A percentile compares a stretch with the other conserved stretches of the same genome.
Conservation (phyloP, 441 rosid genomes). For the Aleurites moluccanus region DNA sequence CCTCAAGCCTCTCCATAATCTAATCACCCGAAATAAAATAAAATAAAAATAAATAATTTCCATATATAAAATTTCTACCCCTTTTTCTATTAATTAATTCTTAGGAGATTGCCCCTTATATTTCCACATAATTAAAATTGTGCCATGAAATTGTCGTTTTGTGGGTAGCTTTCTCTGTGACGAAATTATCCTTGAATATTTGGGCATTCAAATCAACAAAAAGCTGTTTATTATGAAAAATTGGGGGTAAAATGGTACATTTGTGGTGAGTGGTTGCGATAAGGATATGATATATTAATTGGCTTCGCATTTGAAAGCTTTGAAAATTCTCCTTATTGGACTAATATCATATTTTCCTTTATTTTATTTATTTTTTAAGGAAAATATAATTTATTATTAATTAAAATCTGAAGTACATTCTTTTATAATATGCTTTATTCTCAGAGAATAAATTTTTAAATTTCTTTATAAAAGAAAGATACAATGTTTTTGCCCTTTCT, state of each 20-base stretch:
- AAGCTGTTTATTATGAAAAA: neutral
- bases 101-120: constrained; percentile 1
- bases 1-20: constrained; percentile 1
- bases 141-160: neutral
- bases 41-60: neutral
- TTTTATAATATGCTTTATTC: neutral
- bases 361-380: no score
- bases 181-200: neutral
- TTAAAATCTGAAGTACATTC: no score
- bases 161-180: neutral
- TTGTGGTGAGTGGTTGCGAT: neutral
- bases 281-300: constrained; percentile 10
- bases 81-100: no score
- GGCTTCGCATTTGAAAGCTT: constrained; percentile 1
- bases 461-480: no score
- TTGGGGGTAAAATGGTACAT: constrained; percentile 4
- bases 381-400: no score
- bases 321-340: neutral
- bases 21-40: constrained; percentile 13
- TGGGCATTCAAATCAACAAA: neutral
- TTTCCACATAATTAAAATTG: neutral
- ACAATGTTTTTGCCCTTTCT: no score
- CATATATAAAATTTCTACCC: no score
- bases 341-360: neutral
- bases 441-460: neutral